These are phyloP conservation scores for Cubamyces sp. DNA, from an alignment of 768 basidiomycete species.

Conservation along the genomic window DNA sequence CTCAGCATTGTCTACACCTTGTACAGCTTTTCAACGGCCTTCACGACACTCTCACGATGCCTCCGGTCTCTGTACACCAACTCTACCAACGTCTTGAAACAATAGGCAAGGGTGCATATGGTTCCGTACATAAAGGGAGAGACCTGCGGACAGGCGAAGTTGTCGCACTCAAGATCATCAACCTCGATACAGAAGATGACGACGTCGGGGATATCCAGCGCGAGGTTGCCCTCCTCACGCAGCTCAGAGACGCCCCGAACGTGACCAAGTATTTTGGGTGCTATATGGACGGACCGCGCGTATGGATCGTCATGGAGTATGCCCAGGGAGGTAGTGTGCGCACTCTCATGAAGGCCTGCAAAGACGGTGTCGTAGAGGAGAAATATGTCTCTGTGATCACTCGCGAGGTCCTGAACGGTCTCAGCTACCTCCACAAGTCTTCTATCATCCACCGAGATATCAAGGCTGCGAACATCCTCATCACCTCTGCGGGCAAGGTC, in stretches of 20 bases:
- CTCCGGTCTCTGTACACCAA: constrained; percentile 71
- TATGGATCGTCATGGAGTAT: constrained; percentile 99
- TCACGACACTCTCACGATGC: constrained; percentile 31
- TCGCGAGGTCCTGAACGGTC: constrained; percentile 85
- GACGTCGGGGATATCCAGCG: constrained; percentile 97
- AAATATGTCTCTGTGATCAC: constrained; percentile 85
- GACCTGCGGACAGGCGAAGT: constrained; percentile 85
- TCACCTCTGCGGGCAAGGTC: constrained; percentile 86
- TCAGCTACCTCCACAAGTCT: constrained; percentile 90
- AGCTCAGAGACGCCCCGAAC: constrained; percentile 87
- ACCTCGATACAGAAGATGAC: constrained; percentile 95
- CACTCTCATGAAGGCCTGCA: constrained; percentile 88
- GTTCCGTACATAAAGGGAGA: constrained; percentile 90
- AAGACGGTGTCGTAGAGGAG: constrained; percentile 80
- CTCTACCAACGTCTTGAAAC: constrained; percentile 87
- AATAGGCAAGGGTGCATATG: constrained; percentile 95
- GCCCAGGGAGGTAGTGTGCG: constrained; percentile 95
- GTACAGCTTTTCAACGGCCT: background rate
- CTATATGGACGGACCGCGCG: constrained; percentile 90
- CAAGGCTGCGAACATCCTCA: constrained; percentile 95
- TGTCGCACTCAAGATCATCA: constrained; percentile 98
- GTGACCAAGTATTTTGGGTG: constrained; percentile 97
- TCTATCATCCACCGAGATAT: constrained; percentile 97
- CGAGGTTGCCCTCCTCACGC: constrained; percentile 90
- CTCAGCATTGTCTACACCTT: constrained; percentile 6